Evolutionary conservation across 768 basidiomycete genomes (phyloP).

Genomic region (Termitomyces heimii): DNA sequence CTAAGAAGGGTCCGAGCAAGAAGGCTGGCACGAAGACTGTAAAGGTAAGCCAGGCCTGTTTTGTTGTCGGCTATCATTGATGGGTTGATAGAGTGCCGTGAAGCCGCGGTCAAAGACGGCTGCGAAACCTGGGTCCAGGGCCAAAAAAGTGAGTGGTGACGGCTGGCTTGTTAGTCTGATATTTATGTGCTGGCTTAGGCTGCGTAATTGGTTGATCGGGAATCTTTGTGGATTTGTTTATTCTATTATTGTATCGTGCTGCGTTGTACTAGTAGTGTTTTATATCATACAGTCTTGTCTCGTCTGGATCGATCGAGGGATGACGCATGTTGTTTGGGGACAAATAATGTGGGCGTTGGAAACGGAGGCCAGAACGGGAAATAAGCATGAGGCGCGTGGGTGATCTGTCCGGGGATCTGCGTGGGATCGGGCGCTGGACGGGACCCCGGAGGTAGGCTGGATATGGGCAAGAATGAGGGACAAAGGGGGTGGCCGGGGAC

Average conservation of each 20-base stretch:
- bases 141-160: slow-evolving; percentile 22
- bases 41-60: slow-evolving; percentile 17
- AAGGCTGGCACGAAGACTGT: slow-evolving; percentile 16
- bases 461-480: slow-evolving; percentile 8
- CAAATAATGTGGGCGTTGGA: no score
- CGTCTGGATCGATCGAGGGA: background rate
- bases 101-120: slow-evolving; percentile 24
- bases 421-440: background rate
- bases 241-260: slow-evolving; percentile 15
- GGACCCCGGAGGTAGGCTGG: slow-evolving; percentile 16
- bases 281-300: slow-evolving; percentile 8
- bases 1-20: slow-evolving; percentile 9
- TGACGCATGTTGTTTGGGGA: background rate
- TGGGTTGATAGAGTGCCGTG: slow-evolving; percentile 18
- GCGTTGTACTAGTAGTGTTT: slow-evolving; percentile 17
- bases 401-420: slow-evolving; percentile 22
- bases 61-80: background rate
- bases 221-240: slow-evolving; percentile 11
- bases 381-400: slow-evolving; percentile 1
- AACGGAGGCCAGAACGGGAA: background rate
- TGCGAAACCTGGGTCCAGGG: slow-evolving; percentile 19
- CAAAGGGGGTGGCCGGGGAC: slow-evolving; percentile 8
- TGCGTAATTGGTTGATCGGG: slow-evolving; percentile 13
- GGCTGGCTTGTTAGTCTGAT: background rate
- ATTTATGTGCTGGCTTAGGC: slow-evolving; percentile 8